phyloP scores from a whole-genome alignment of 805 yeast species.

The Ogataea pini region DNA sequence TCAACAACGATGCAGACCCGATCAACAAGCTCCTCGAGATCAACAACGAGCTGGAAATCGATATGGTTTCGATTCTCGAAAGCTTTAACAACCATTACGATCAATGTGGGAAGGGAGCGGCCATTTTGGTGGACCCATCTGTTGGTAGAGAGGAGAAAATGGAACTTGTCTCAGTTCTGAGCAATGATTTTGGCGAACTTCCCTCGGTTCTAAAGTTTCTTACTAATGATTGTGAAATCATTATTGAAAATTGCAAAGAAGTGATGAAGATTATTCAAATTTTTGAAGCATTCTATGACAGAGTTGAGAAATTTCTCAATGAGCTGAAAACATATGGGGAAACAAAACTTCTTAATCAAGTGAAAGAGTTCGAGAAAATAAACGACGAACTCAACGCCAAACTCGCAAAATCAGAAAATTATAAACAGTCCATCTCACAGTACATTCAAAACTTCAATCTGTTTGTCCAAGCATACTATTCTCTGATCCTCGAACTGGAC shows the following conservation, averaged over 20 bases:
- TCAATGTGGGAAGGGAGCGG: slow-evolving; percentile 59
- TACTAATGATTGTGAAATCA: slow-evolving; percentile 36
- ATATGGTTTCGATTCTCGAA: slow-evolving; percentile 66
- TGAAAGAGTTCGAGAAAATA: slow-evolving; percentile 21
- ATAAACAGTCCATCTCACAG: slow-evolving; percentile 20
- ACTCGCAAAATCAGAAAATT: slow-evolving; percentile 14
- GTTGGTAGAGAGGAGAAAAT: slow-evolving; percentile 33
- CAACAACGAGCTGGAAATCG: slow-evolving; percentile 57
- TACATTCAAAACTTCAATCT: slow-evolving; percentile 48
- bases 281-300: slow-evolving; percentile 22
- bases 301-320: slow-evolving; percentile 21
- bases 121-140: slow-evolving; percentile 36
- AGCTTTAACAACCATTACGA: slow-evolving; percentile 83
- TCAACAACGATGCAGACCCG: slow-evolving; percentile 19
- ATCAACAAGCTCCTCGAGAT: slow-evolving; percentile 36
- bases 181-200: slow-evolving; percentile 55
- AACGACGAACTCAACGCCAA: slow-evolving; percentile 14
- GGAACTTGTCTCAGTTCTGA: slow-evolving; percentile 48
- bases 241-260: slow-evolving; percentile 33
- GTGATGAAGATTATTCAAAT: slow-evolving; percentile 24
- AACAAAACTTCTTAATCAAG: slow-evolving; percentile 26
- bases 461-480: slow-evolving; percentile 53
- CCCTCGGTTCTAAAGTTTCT: slow-evolving; percentile 55
- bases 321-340: slow-evolving; percentile 34
- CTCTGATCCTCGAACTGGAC: slow-evolving; percentile 51